phyloP scores from a whole-genome alignment of 2,329 filamentous ascomycete genomes.

The Aspergillus sp. region DNA sequence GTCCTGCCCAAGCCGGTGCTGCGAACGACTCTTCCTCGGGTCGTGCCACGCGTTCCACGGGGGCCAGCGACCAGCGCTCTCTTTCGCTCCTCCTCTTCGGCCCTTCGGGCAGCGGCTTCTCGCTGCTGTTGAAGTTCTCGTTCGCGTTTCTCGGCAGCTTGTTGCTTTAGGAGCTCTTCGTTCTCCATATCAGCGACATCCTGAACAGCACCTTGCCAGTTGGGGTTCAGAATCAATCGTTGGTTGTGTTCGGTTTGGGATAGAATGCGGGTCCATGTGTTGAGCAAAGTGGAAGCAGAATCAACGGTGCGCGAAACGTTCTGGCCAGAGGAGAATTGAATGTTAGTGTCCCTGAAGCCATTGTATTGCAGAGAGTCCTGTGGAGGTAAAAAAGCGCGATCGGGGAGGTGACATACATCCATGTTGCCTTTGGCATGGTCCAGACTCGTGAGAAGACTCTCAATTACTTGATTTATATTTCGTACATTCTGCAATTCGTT shows the following conservation, averaged over 20 bases:
- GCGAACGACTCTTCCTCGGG: conserved; percentile 30
- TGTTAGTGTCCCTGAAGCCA: conserved; percentile 6
- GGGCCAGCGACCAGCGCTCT: conserved; percentile 32
- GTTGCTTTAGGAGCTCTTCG: conserved; percentile 69
- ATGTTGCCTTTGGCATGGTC: conserved; percentile 49
- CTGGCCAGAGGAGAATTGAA: conserved; percentile 38
- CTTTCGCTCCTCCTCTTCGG: conserved; percentile 48
- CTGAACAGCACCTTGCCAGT: conserved; percentile 84
- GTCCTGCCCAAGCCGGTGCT: conserved; percentile 34
- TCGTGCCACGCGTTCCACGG: conserved; percentile 32
- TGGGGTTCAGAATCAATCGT: conserved; percentile 79
- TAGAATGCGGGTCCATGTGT: conserved; percentile 93
- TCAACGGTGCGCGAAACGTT: conserved; percentile 82
- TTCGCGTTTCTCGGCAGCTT: conserved; percentile 72
- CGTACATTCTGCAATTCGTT: conserved; percentile 79
- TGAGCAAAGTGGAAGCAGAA: conserved; percentile 83
- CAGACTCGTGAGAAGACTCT: conserved; percentile 51
- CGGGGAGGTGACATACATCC: conserved; percentile 35
- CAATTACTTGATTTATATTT: conserved; percentile 83
- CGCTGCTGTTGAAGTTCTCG: conserved; percentile 75
- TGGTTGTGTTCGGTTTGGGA: conserved; percentile 98
- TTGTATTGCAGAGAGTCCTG: not conserved
- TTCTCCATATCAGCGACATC: conserved; percentile 84
- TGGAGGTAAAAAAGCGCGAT: not conserved
- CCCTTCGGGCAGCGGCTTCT: conserved; percentile 61